Conservation (phyloP, 257 asterid genomes). For the Verbascum thapsus region DNA sequence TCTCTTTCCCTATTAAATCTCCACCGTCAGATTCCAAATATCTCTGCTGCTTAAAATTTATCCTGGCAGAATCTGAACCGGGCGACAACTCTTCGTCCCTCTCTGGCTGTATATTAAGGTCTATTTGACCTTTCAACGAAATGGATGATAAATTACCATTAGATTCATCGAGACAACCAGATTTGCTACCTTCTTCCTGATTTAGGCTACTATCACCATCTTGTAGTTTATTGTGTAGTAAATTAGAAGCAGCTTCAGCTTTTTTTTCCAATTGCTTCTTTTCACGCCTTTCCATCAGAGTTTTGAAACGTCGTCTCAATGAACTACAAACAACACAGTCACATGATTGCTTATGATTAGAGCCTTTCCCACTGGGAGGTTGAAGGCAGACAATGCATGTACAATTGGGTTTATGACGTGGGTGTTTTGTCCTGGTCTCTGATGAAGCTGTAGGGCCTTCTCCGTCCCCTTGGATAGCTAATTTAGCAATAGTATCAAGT, state of each 20-base stretch:
- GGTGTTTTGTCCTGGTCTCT: slow-evolving; percentile 64
- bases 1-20: slow-evolving; percentile 33
- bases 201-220: slow-evolving; percentile 26
- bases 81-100: slow-evolving; percentile 71
- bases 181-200: slow-evolving; percentile 39
- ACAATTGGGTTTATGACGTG: slow-evolving; percentile 76
- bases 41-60: too few species aligned
- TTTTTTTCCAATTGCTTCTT: slow-evolving; percentile 57
- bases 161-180: slow-evolving; percentile 32
- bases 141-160: slow-evolving; percentile 30
- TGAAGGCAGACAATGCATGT: slow-evolving; percentile 83
- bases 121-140: slow-evolving; percentile 70
- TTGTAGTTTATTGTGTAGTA: slow-evolving; percentile 37
- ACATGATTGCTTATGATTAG: slow-evolving; percentile 67
- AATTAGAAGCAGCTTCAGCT: slow-evolving; percentile 39
- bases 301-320: slow-evolving; percentile 56
- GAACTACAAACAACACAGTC: slow-evolving; percentile 66
- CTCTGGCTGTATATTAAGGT: slow-evolving; percentile 87
- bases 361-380: slow-evolving; percentile 76
- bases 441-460: slow-evolving; percentile 46
- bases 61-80: too few species aligned
- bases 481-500: slow-evolving; percentile 69
- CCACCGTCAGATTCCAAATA: too few species aligned
- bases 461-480: slow-evolving; percentile 60
- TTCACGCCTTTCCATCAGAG: slow-evolving; percentile 63